Evolutionary conservation across 495 filamentous ascomycete species (phyloP), one percentile per base, ranked within the genome.

Genomic region (Penicillium angulare): DNA sequence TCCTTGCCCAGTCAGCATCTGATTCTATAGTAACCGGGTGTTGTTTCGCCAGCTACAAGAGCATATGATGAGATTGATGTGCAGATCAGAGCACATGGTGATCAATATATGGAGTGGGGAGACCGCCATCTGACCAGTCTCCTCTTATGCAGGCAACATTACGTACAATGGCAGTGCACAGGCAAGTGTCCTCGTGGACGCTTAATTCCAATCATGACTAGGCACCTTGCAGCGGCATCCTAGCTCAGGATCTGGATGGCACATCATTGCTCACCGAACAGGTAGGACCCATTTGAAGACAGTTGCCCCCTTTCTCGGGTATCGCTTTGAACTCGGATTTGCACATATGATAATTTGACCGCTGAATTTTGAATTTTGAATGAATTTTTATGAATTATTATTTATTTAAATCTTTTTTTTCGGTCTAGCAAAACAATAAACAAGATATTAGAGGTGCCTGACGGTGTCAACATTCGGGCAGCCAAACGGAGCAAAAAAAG

Each of bases 131-230:
- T 41, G 56, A 57, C 50, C 41, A 49, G 56, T 60, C 47, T 24
- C 36, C 15, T 36, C 27, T n/a, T 38, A 31, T 16, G 21, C 8
- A n/a, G n/a, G n/a, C n/a, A n/a, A n/a, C n/a, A n/a, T 38, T 18
- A 13, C 10, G 29, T 29, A 52, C 24, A 34, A 40, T 40, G 33
- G 26, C 15, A 38, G 33, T 29, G 40, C 12, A 21, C 23, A 23
- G 18, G 38, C 49, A 42, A 18, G 32, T 50, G 49, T 56, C 59
- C 58, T 59, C 61, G 56, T 64, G 57, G 58, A 43, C 52, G 16
- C 43, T 18, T 16, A 27, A 63, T 65, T 65, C 48, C 61, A 65
- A 62, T 65, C 59, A 62, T 49, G 55, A 60, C 61, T 53, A 57
- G 52, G 26, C 50, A 38, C 61, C 61, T 65, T 65, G 61, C 61